phyloP scores from a whole-genome alignment of 2,329 filamentous ascomycete genomes.

The Catunica adiposa region DNA sequence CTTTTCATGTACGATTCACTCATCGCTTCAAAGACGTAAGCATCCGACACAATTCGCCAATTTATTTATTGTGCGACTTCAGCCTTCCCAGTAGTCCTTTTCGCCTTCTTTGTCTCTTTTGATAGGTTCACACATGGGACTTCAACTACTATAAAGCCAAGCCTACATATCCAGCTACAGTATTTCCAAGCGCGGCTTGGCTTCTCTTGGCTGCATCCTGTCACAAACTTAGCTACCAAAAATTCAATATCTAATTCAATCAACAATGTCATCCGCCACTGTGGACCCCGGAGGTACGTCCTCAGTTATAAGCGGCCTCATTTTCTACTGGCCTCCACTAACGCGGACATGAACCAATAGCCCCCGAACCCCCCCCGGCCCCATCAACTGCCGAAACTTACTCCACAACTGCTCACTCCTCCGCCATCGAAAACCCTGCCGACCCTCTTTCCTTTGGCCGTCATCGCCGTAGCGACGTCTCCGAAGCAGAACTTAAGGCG shows the following conservation, averaged over 20 bases:
- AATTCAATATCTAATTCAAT: not conserved
- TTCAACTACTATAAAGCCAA: no score
- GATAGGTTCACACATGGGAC: no score
- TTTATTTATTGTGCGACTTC: no score
- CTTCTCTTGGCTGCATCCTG: slow-evolving; percentile 6
- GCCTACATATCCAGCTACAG: slow-evolving; percentile 25
- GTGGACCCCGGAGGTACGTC: no score
- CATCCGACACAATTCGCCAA: no score
- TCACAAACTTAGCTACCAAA: not conserved
- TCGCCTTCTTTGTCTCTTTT: no score
- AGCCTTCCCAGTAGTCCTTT: no score
- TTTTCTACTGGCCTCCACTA: not conserved
- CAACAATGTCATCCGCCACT: not conserved
- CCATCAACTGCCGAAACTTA: no score
- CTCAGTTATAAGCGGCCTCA: no score
- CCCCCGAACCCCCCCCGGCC: not conserved
- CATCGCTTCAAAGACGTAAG: no score
- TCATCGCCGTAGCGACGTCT: slow-evolving; percentile 22
- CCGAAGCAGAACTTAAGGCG: slow-evolving; percentile 8
- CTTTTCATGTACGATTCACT: no score
- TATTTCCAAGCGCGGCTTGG: slow-evolving; percentile 36
- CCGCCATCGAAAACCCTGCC: slow-evolving; percentile 12
- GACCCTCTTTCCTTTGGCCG: slow-evolving; percentile 27
- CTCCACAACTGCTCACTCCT: not conserved
- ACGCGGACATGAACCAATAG: not conserved